A percentile compares a stretch with the other conserved stretches of the same genome.
Conservation (phyloP, 1,284 basidiomycete species). For the Ustilago vetiveriae region DNA sequence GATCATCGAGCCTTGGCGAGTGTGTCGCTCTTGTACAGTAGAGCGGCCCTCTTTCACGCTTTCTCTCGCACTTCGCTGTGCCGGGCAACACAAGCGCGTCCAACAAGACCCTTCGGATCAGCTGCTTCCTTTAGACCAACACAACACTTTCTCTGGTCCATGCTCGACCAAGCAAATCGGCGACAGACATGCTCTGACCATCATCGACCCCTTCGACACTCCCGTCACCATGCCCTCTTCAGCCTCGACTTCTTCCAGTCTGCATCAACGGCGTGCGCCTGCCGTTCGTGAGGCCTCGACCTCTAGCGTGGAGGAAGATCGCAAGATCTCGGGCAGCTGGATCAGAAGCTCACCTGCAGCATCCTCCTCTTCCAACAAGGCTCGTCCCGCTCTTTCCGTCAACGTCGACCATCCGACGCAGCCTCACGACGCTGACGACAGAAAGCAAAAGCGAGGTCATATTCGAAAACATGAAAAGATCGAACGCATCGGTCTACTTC, state of each 20-base stretch:
- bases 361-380: background rate
- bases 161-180: too few species aligned
- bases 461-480: conserved; percentile 44
- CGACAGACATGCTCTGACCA: conserved; percentile 10
- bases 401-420: background rate
- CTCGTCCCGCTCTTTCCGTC: conserved; percentile 14
- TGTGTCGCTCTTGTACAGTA: too few species aligned
- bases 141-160: too few species aligned
- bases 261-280: conserved; percentile 27
- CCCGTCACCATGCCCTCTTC: conserved; percentile 14
- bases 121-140: too few species aligned
- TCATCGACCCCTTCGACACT: too few species aligned
- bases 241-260: conserved; percentile 2
- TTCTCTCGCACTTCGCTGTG: too few species aligned
- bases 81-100: too few species aligned
- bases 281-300: conserved; percentile 31
- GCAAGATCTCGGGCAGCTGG: conserved; percentile 39
- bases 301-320: conserved; percentile 44
- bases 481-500: conserved; percentile 41
- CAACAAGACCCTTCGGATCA: too few species aligned
- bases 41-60: too few species aligned
- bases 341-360: background rate
- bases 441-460: conserved; percentile 30
- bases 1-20: too few species aligned
- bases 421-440: background rate